A percentile compares a stretch with the other conserved stretches of the same genome.
Evolutionary conservation across 257 asterid genomes (phyloP).

Genomic region (Solanum sitiens): DNA sequence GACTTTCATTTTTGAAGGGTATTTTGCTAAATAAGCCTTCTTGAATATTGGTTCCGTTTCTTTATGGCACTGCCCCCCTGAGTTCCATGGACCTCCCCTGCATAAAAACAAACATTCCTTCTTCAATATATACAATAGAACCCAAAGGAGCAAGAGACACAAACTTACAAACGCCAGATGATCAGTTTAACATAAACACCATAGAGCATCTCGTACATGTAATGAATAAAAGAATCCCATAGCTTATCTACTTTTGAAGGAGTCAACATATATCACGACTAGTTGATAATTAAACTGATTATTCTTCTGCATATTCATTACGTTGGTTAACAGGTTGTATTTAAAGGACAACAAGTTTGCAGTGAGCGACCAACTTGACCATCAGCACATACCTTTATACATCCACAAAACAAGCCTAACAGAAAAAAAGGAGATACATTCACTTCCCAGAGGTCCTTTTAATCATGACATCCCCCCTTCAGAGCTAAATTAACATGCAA

Average conservation of each 20-base stretch:
- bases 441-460: neutral
- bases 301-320: neutral
- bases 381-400: neutral
- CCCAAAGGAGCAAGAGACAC: neutral
- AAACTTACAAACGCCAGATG: neutral
- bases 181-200: neutral
- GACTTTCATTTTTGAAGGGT: constrained; percentile 73
- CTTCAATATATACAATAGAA: neutral
- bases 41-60: constrained; percentile 70
- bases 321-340: neutral
- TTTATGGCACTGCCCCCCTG: constrained; percentile 78
- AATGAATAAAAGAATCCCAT: neutral
- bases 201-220: neutral
- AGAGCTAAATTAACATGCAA: neutral
- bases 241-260: neutral
- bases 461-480: neutral
- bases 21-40: constrained; percentile 40
- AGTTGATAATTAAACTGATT: neutral
- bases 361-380: neutral
- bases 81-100: constrained; percentile 97
- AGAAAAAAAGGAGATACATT: neutral
- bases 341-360: neutral
- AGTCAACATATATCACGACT: neutral
- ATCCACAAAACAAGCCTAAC: neutral
- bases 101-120: neutral